A percentile compares a stretch with the other conserved stretches of the same genome.
Conservation (phyloP, 805 yeast genomes). For the Pichia occidentalis region DNA sequence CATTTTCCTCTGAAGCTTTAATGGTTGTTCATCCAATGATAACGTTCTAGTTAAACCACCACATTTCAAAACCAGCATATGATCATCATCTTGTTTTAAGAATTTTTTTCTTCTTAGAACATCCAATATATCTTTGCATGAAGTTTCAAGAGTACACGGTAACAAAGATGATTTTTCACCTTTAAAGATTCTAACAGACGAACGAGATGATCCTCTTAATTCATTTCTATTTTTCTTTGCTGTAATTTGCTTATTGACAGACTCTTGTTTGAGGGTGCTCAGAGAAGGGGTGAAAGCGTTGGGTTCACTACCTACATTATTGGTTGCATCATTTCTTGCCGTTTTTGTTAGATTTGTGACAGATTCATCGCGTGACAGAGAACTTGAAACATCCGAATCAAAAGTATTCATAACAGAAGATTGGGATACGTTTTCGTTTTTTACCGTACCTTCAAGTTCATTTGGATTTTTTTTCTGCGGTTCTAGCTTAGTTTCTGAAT, state of each 20-base stretch:
- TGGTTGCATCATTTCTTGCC: not conserved
- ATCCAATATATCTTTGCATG: conserved; percentile 67
- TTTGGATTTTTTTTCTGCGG: too few relatives aligned
- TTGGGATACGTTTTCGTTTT: too few relatives aligned
- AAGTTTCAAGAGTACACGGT: conserved; percentile 70
- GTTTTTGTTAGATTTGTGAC: too few relatives aligned
- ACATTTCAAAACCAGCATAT: conserved; percentile 65
- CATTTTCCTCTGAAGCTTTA: conserved; percentile 68
- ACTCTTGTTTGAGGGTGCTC: too few relatives aligned
- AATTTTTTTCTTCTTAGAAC: conserved; percentile 74
- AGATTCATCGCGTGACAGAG: too few relatives aligned
- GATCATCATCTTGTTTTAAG: conserved; percentile 61
- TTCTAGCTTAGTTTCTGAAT: conserved; percentile 7
- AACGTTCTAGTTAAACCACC: conserved; percentile 73
- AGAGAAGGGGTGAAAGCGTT: not conserved
- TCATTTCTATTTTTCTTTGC: conserved; percentile 20
- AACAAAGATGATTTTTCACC: conserved; percentile 78
- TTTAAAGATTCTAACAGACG: conserved; percentile 62
- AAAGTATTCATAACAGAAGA: too few relatives aligned
- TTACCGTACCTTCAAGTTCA: too few relatives aligned
- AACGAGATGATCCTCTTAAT: conserved; percentile 27
- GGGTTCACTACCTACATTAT: not conserved
- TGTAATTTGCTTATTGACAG: too few relatives aligned
- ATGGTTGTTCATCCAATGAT: conserved; percentile 66
- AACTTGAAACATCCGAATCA: too few relatives aligned